Base-by-base conservation (phyloP, 441 rosid species). In the Arabidopsis hybrid region DNA sequence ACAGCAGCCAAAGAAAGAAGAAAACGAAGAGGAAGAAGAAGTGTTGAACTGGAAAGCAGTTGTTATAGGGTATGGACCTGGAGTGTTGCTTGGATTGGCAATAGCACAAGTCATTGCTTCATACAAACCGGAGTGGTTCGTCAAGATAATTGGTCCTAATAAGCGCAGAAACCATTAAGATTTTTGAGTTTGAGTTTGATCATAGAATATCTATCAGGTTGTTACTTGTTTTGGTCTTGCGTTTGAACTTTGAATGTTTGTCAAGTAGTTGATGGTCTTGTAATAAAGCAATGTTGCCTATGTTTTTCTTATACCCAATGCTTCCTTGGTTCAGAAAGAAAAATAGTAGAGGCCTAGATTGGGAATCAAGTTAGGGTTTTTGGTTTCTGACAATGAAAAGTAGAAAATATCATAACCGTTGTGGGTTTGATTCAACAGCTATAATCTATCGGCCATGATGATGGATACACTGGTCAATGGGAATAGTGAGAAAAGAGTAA, bases 61-160 rank as follows among this genome's bases (percentile, higher is more conserved):
- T n/a, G 59, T 8, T 0, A 57, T 36, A 11, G 60, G 60, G 1
- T 64, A 64, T 46, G 59, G 16, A 0, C 6, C 29, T 34, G 76
- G 76, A 43, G 63, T 63, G 3, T 72, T 72, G 6, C 0, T 72
- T 63, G 70, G 70, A 72, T 21, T 72, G 43, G 47, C 21, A 35
- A 7, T 73, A 45, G 65, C 11, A 56, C 65, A 73, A 11, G 12
- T 47, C 13, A 31, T 47, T 26, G 71, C 65, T 57, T 56, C 4
- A 31, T 57, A 38, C 43, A 73, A 65, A 1, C 65, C 51, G 0
- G 42, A 60, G 7, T 67, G 73, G 68, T n/a, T 67, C 10, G 6
- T 0, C 13, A 73, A 46, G 14, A 63, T 65, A 5, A 29, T 31
- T 12, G 13, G 65, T 10, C 11, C 0, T 10, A 10, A 38, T 3